Conservation (phyloP, 306 rosid species). For the Rosa lucieae region DNA sequence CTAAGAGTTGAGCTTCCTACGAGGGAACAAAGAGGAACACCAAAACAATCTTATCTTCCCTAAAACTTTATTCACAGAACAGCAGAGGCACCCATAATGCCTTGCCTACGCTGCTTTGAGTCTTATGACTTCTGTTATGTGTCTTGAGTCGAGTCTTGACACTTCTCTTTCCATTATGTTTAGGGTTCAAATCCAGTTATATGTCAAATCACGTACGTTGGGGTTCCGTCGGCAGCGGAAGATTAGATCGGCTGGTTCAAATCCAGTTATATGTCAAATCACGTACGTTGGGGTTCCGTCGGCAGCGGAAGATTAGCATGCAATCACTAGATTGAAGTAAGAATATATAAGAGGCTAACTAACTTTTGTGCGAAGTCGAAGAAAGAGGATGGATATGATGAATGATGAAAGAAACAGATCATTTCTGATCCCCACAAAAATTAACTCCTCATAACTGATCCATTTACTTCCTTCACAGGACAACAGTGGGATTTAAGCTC, state of each 20-base stretch:
- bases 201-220: neutral
- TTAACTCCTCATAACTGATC: neutral
- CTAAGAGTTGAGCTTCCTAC: neutral
- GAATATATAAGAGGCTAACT: neutral
- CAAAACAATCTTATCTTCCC: neutral
- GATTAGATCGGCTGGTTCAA: neutral
- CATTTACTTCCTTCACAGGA: neutral
- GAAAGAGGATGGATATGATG: neutral
- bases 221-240: neutral
- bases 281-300: too few relatives aligned
- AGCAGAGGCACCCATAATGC: conserved; percentile 1
- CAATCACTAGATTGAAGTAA: neutral
- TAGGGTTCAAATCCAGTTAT: neutral
- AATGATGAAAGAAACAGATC: neutral
- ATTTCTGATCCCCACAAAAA: neutral
- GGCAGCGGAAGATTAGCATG: neutral
- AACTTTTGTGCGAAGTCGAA: neutral
- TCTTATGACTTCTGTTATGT: neutral
- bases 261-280: too few relatives aligned
- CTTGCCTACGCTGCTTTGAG: neutral
- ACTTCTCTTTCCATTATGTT: neutral
- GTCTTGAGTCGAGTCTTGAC: neutral
- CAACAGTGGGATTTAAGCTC: neutral
- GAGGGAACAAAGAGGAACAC: neutral
- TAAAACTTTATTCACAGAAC: neutral